Evolutionary conservation across 2,329 filamentous ascomycete genomes (phyloP), one percentile per base, ranked within the genome.

Genomic region (Talaromyces marneffei): DNA sequence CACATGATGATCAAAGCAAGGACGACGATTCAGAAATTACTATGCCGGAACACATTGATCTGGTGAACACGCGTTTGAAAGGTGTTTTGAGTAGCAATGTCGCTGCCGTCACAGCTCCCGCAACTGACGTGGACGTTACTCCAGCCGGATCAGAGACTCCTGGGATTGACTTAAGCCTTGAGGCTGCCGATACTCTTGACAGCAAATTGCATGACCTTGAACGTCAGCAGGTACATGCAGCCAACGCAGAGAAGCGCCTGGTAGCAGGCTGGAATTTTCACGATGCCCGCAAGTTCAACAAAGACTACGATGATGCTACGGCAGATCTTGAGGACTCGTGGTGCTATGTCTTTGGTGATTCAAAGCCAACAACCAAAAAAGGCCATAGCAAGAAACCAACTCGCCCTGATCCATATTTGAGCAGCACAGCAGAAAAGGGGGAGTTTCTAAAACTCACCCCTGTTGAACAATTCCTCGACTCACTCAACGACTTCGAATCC

Each of bases 211-310:
- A 66, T 50, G 68, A 67, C 37, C 66, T 66, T 23, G 66, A 65
- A 48, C 66, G 63, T 29, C 65, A 67, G 48, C 64, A 69, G 31
- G 63, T 66, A 57, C 64, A 65, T 5, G 63, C 65, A 4, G 66
- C 65, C 35, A 55, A 55, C 23, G 65, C 73, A 29, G 72, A 74
- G 52, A 63, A 69, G 25, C 72, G 73, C 35, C 66, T 77, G 20
- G 64, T 68, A 9, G 64, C 69, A 31, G 65, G 71, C 50, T 78
- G 75, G 75, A 76, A 71, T 31, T 66, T 77, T 20, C 66, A 78
- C 60, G 66, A 77, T 54, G 69, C 71, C 5, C 59, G 65, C 18
- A 68, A 68, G 2, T 77, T 78, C 53, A 72, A 70, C 10, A 56
- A 65, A 4, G 67, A 71, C 23, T 77, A 76, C 48, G 68, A 74